Percentiles rank a stretch among this genome's conserved stretches.
These are phyloP conservation scores for Phytopythium sindhum DNA, from an alignment of 352 stramenopile genomes.

Conservation along the genomic window DNA sequence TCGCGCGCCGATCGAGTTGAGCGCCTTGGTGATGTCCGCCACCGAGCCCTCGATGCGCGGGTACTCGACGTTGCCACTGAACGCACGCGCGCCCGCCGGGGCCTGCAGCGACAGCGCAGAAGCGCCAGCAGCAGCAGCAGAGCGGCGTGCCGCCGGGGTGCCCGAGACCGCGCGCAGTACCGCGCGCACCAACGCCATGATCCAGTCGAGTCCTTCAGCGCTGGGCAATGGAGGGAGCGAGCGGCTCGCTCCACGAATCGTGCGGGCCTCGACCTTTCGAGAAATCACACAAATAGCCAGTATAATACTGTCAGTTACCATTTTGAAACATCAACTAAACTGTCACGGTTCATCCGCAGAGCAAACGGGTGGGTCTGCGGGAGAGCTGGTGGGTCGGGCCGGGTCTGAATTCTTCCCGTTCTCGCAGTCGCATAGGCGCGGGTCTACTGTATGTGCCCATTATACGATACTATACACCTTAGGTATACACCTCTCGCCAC, in stretches of 20 bases:
- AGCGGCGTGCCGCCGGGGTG: background rate
- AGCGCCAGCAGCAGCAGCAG: background rate
- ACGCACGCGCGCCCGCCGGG: conserved; percentile 31
- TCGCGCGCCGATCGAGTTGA: conserved; percentile 67
- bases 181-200: conserved; percentile 1
- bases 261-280: background rate
- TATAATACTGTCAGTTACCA: background rate
- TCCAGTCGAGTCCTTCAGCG: background rate
- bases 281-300: background rate
- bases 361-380: no score
- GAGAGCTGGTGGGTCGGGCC: no score
- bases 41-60: conserved; percentile 74
- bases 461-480: no score
- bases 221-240: background rate
- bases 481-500: no score
- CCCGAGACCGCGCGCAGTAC: background rate
- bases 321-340: background rate
- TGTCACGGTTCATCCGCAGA: no score
- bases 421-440: no score
- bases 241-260: background rate
- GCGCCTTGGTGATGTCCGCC: conserved; percentile 59
- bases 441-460: no score
- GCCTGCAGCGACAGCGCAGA: background rate
- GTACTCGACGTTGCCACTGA: conserved; percentile 84
- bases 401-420: no score